Base-by-base conservation (phyloP, 2,329 filamentous ascomycete genomes). In the Tolypocladium cylindrosporum region DNA sequence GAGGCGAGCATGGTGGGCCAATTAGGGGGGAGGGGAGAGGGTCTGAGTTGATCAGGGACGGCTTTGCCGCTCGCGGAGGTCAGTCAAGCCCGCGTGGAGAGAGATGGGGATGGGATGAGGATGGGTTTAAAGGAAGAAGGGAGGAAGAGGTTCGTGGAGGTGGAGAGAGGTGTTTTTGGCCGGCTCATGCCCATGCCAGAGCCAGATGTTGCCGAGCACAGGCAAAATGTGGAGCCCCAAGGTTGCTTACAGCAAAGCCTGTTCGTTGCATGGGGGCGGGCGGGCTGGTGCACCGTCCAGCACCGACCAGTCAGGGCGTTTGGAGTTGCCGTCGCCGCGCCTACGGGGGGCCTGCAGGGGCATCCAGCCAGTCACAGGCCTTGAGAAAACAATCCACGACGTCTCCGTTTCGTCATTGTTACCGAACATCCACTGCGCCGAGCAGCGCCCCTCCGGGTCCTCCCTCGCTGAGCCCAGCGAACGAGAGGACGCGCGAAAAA, bases 1-100 rank as follows among this genome's bases (percentile, higher is more conserved):
- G 86, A 83, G 70, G 84, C 85, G 78, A 89, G 79, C 86, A 89
- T 89, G 72, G 68, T 84, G 66, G 66, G 53, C 70, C 69, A 72
- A 73, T 74, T 73, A 68, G 63, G 58, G 57, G 45, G 58, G 63
- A 66, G 63, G 58, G 62, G 62, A 65, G 66, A 67, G 61, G 64
- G 62, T 65, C 65, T 63, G 59, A 56, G 64, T 59, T 57, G 57
- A 54, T 59, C 58, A 62, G 57, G 58, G 62, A 61, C 58, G 54
- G 53, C 39, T 53, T 58, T 51, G 55, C 64, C 62, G 62, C 63
- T 64, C 65, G 61, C 61, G 57, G 61, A 63, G 43, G 41, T 57
- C 56, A 57, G 55, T 54, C 56, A 58, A 59, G 43, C 57, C 42
- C 55, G 56, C 53, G 45, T 54, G 54, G 36, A 52, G 41, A 27